phyloP scores from a whole-genome alignment of 306 rosid species.

The Geum urbanum region DNA sequence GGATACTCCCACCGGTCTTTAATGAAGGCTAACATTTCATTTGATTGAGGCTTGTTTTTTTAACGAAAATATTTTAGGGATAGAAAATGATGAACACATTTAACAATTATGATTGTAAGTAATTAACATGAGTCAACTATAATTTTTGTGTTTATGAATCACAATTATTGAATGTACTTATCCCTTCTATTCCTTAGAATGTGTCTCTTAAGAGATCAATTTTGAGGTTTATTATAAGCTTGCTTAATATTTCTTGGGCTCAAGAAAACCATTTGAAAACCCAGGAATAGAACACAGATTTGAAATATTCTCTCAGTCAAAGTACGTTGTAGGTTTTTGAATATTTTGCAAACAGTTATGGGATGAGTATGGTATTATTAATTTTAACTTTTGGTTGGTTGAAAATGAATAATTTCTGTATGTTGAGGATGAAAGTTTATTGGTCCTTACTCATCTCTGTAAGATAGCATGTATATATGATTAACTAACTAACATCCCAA shows the following conservation, averaged over 20 bases:
- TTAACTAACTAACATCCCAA: background rate
- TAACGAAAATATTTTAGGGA: too few species aligned
- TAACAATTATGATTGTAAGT: too few species aligned
- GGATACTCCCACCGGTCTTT: conserved; percentile 1
- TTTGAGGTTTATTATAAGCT: background rate
- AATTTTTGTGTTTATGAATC: too few species aligned
- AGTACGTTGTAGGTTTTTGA: background rate
- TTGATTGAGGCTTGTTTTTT: too few species aligned
- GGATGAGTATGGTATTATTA: background rate
- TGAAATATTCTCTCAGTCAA: background rate
- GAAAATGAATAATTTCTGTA: background rate
- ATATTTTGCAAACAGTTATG: background rate
- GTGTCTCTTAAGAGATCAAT: too few species aligned
- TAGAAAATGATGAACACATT: too few species aligned
- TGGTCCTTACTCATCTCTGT: background rate
- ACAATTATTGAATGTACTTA: too few species aligned
- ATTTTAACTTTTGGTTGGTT: background rate
- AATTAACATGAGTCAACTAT: too few species aligned
- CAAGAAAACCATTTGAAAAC: background rate
- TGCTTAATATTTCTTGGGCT: background rate
- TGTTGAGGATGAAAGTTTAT: background rate
- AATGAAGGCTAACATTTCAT: background rate
- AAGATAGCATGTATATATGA: background rate
- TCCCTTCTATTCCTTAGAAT: too few species aligned
- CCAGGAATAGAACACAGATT: background rate